Conservation (phyloP, 371 early-diverging fungal genomes). For the Paraphysoderma sedebokerense region DNA sequence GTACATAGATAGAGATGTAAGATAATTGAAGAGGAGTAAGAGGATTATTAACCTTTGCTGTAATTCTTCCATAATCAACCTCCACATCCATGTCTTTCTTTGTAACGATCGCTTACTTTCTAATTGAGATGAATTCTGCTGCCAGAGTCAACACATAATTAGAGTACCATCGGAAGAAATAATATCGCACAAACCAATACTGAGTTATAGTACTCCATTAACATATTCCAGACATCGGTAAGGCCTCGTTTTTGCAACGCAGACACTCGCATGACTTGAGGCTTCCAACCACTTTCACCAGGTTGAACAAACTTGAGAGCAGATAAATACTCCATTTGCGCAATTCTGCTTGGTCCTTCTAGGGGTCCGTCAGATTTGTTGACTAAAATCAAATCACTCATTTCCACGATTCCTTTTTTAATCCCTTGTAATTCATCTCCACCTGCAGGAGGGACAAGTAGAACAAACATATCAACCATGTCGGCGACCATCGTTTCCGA, state of each 20-base stretch:
- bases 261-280: slow-evolving; percentile 38
- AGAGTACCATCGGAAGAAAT: background rate
- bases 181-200: slow-evolving; percentile 8
- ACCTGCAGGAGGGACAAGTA: slow-evolving; percentile 37
- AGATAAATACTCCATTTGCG: slow-evolving; percentile 41
- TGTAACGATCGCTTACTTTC: slow-evolving; percentile 31
- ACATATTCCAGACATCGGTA: slow-evolving; percentile 41
- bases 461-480: slow-evolving; percentile 56
- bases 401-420: slow-evolving; percentile 68
- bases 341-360: slow-evolving; percentile 33
- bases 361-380: slow-evolving; percentile 61
- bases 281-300: slow-evolving; percentile 6
- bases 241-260: slow-evolving; percentile 34
- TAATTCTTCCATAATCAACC: slow-evolving; percentile 37
- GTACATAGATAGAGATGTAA: background rate
- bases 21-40: background rate
- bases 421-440: slow-evolving; percentile 67
- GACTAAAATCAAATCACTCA: slow-evolving; percentile 54
- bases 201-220: slow-evolving; percentile 30
- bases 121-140: slow-evolving; percentile 22
- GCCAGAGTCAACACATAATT: background rate
- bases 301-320: slow-evolving; percentile 38
- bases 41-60: slow-evolving; percentile 14
- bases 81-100: slow-evolving; percentile 56
- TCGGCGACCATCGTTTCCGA: slow-evolving; percentile 66